These are phyloP conservation scores for Zizania palustris DNA, from an alignment of 202 grass and related monocot species.

Conservation along the genomic window DNA sequence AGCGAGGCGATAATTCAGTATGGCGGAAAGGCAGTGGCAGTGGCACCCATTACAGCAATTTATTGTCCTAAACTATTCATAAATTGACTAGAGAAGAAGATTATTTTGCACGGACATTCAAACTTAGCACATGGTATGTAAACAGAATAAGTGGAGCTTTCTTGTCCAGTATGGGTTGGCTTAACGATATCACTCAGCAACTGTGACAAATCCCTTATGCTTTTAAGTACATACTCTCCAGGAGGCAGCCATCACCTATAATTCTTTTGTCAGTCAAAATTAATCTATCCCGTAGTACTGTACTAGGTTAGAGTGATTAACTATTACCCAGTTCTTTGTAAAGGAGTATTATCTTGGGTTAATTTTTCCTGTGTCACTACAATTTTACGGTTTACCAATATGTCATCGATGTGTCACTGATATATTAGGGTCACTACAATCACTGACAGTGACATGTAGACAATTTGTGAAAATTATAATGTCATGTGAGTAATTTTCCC, in stretches of 20 bases:
- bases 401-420: too few species aligned
- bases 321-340: too few species aligned
- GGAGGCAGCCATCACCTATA: neutral
- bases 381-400: too few species aligned
- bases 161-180: neutral
- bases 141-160: neutral
- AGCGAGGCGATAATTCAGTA: constrained; percentile 30
- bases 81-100: neutral
- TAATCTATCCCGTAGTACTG: too few species aligned
- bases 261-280: too few species aligned
- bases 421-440: too few species aligned
- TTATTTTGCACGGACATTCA: neutral
- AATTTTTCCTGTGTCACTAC: too few species aligned
- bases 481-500: too few species aligned
- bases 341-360: too few species aligned
- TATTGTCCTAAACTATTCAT: constrained; percentile 8
- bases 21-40: neutral
- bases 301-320: too few species aligned
- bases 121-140: constrained; percentile 24
- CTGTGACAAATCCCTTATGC: neutral
- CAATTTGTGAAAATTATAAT: too few species aligned
- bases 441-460: too few species aligned
- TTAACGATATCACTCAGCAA: constrained; percentile 1
- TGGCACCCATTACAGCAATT: constrained; percentile 18
- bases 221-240: neutral